Evolutionary conservation across 768 basidiomycete genomes (phyloP), one percentile per base, ranked within the genome.

Genomic region (Tubosaeta sp.): DNA sequence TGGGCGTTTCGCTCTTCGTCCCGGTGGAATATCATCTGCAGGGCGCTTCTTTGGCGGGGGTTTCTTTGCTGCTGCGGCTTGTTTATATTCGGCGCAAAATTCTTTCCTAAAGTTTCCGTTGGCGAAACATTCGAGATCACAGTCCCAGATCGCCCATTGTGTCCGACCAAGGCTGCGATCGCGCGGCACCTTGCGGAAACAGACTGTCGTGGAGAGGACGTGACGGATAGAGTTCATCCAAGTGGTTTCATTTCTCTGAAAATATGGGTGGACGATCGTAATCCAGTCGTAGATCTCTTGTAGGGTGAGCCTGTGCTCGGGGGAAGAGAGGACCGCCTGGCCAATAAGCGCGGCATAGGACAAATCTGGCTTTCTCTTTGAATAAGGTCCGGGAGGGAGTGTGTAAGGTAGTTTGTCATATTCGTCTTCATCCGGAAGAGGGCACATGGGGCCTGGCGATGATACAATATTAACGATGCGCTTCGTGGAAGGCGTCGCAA

Each of bases 141-240:
- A 83, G 51, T 90, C 84, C 67, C 81, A 87, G 55, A 94, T 89
- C 3, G 87, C 87, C 93, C 93, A 94, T 30, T 87, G 79, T 21
- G 89, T 90, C 43, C 91, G 81, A 30, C 93, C 90, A 30, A 87
- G 79, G 22, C 82, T 77, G 12, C 86, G 81, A 52, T 90, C 85
- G 19, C 93, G 75, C 3, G 83, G 80, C 0, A 87, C 82, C 59
- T 95, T 96, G 55, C 91, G 82, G 69, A 96, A 97, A 60, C 87
- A 87, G 32, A 87, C 82, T 39, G 94, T 95, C 3, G 94, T 91
- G 56, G 90, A 93, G 22, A 98, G 78, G 43, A 94, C 94, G 69
- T 98, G 94, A n/a, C 95, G 82, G 53, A 98, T 92, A 49, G 92
- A 94, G 69, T 96, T 96, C 83, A 94, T 94, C 95, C 95, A 98